Evolutionary conservation across 1,284 basidiomycete species (phyloP).

Genomic region (Dichomitus squalens): DNA sequence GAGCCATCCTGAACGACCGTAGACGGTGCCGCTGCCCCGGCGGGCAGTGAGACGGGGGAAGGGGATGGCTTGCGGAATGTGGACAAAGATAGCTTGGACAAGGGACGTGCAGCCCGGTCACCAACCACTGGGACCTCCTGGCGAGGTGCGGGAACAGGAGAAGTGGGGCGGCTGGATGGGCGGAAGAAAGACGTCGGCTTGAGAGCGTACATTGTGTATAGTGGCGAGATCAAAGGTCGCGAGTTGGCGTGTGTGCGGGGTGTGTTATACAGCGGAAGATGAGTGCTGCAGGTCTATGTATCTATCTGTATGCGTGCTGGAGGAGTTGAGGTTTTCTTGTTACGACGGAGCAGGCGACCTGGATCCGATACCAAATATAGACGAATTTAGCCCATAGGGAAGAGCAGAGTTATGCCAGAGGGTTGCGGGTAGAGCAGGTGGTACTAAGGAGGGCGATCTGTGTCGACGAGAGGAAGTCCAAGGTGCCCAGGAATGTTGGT

Average conservation of each 20-base stretch:
- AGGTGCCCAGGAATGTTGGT: constrained; percentile 65
- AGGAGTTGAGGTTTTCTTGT: constrained; percentile 15
- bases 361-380: constrained; percentile 37
- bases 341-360: constrained; percentile 38
- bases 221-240: constrained; percentile 21
- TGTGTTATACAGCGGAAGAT: not conserved
- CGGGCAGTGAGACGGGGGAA: constrained; percentile 37
- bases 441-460: constrained; percentile 76
- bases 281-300: constrained; percentile 22
- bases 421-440: constrained; percentile 15
- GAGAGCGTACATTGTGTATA: constrained; percentile 59
- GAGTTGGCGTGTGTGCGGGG: not conserved
- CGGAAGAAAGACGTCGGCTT: constrained; percentile 69
- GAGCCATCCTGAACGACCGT: constrained; percentile 73
- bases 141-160: constrained; percentile 49
- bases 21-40: constrained; percentile 38
- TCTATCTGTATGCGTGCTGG: constrained; percentile 22
- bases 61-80: constrained; percentile 52
- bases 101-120: constrained; percentile 51
- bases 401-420: constrained; percentile 19
- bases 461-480: constrained; percentile 61
- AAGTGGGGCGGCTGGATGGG: constrained; percentile 62
- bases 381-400: constrained; percentile 66
- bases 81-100: constrained; percentile 59
- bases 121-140: constrained; percentile 40